Evolutionary conservation across 140 eudicot species (phyloP).

Genomic region (Oenanthe javanica): DNA sequence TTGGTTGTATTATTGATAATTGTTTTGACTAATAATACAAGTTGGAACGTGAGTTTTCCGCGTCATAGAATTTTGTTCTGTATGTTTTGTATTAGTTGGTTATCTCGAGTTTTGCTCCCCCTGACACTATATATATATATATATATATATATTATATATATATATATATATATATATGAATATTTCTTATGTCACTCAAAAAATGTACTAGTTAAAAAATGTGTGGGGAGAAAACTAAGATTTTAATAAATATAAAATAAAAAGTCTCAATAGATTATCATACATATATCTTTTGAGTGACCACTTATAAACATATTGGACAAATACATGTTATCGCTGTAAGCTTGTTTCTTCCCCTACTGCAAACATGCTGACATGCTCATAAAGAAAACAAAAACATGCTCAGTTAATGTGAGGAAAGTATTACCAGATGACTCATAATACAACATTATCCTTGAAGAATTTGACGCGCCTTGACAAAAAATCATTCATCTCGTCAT

Average conservation of each 20-base stretch:
- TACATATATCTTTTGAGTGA: neutral
- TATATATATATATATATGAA: too few species aligned
- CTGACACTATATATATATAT: too few species aligned
- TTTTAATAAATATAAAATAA: too few species aligned
- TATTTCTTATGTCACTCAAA: neutral
- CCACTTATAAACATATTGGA: neutral
- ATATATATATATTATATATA: too few species aligned
- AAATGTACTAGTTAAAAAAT: too few species aligned
- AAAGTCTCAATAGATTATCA: neutral
- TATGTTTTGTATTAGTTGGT: too few species aligned
- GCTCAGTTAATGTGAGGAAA: neutral
- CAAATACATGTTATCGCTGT: neutral
- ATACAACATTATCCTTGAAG: neutral
- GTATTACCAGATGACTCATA: neutral
- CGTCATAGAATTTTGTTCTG: too few species aligned
- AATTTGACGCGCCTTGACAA: neutral
- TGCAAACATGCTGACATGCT: neutral
- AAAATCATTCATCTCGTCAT: too few species aligned
- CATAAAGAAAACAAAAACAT: neutral
- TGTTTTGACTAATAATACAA: too few species aligned
- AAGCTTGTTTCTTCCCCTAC: neutral
- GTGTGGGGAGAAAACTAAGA: neutral
- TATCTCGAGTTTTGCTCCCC: too few species aligned
- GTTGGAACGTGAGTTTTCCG: too few species aligned
- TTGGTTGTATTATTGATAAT: too few species aligned